Base-by-base conservation (phyloP, 1,139 yeast genomes). In the Pichia cactophila region DNA sequence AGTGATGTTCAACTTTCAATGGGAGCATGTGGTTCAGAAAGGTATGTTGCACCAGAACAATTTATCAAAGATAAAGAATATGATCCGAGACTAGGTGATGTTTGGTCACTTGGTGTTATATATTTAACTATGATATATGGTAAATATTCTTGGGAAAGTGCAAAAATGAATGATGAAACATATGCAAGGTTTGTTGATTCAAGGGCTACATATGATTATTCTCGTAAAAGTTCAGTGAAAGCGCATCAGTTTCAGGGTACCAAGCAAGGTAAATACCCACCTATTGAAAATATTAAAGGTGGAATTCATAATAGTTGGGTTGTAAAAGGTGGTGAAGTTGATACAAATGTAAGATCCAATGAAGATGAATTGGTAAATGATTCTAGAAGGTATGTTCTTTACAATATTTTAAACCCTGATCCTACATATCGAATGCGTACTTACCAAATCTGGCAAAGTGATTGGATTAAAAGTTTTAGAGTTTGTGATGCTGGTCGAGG, bases 21-120 rank as follows among this genome's bases (percentile, higher is more conserved):
- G 11, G 87, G 87, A 2, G 81, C 85, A 0, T 74, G 78, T 63
- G 97, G 97, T 4, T 85, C 86, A 3, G 86, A 78, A 54, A 84
- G 89, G 2, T 83, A 81, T 63, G 83, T 83, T 61, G 80, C 88
- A 0, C 90, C 90, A 0, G 90, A 83, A 60, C 86, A 82, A 59
- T 79, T 74, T 56, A 51, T 54, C 6, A 61, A 63, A 4, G 63
- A 64, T 14, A 63, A 61, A 17, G 77, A 75, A 33, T 80, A 79
- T 58, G 84, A 83, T 49, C 78, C 85, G 26, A 62, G 81, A 51
- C 68, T 73, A 42, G 84, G 81, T 45, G 90, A 83, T 61, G 73
- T 79, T 51, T 83, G 89, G 89, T 80, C 87, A 6, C 66, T 80
- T 44, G 90, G 88, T 44, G 72, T 83, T 1, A 70, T 83, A 6